phyloP scores from a whole-genome alignment of 2,329 filamentous ascomycete species.

The Colletotrichum incanum region DNA sequence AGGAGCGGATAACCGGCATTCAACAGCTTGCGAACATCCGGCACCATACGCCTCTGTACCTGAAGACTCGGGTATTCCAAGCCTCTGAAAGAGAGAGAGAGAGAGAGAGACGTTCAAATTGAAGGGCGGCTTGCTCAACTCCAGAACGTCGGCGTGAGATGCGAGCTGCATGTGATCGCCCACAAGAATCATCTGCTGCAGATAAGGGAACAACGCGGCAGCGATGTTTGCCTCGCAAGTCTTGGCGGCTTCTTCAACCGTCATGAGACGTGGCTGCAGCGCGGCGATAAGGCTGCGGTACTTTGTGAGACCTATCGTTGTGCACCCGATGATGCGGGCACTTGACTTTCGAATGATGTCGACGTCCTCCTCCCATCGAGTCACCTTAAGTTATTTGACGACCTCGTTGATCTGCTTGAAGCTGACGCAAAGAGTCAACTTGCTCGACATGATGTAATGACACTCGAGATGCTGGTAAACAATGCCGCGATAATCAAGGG shows the following conservation, averaged over 20 bases:
- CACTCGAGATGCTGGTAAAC: slow-evolving; percentile 77
- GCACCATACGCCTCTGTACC: slow-evolving; percentile 75
- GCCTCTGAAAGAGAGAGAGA: too few species aligned
- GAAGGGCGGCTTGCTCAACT: slow-evolving; percentile 73
- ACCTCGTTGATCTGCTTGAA: slow-evolving; percentile 65
- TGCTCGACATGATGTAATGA: slow-evolving; percentile 64
- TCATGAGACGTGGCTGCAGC: slow-evolving; percentile 76
- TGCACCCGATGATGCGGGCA: slow-evolving; percentile 74
- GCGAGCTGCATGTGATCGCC: slow-evolving; percentile 88
- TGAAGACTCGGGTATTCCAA: slow-evolving; percentile 76
- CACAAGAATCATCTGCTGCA: slow-evolving; percentile 72
- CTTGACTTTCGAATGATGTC: slow-evolving; percentile 53
- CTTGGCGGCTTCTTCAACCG: slow-evolving; percentile 88
- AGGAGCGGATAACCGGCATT: slow-evolving; percentile 64
- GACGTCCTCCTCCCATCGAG: slow-evolving; percentile 72
- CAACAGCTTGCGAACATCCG: slow-evolving; percentile 61
- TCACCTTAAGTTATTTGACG: slow-evolving; percentile 68
- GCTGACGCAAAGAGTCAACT: slow-evolving; percentile 63
- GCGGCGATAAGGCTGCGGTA: slow-evolving; percentile 80
- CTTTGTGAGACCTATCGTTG: slow-evolving; percentile 86
- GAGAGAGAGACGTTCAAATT: slow-evolving; percentile 81
- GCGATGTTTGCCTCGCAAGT: slow-evolving; percentile 76
- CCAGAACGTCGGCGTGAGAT: slow-evolving; percentile 75
- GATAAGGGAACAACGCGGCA: slow-evolving; percentile 64
- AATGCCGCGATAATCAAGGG: slow-evolving; percentile 68